These are phyloP conservation scores for Bjerkandera adusta DNA, from an alignment of 1,284 basidiomycete genomes.

Conservation along the genomic window DNA sequence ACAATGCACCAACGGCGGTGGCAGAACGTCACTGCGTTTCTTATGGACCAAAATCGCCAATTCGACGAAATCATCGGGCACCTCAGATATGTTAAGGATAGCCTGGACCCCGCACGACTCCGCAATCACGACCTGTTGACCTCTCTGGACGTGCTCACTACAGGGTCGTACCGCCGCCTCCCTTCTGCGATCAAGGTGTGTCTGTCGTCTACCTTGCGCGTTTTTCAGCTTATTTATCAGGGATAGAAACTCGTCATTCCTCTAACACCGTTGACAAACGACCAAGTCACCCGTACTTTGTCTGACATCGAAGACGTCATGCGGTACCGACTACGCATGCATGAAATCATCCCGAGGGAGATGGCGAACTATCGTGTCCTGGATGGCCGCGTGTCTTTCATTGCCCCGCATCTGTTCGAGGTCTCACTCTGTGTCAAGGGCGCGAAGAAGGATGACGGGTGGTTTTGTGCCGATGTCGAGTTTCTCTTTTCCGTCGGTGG, in stretches of 20 bases:
- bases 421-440: constrained; percentile 73
- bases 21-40: constrained; percentile 81
- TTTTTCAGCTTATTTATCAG: no score
- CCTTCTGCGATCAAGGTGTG: constrained; percentile 75
- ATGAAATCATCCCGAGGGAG: constrained; percentile 72
- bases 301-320: constrained; percentile 74
- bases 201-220: background rate
- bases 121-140: constrained; percentile 90
- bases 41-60: constrained; percentile 81
- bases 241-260: constrained; percentile 65
- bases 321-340: constrained; percentile 71
- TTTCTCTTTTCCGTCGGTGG: constrained; percentile 77
- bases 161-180: constrained; percentile 78
- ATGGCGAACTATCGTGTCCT: constrained; percentile 73
- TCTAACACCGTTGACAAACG: constrained; percentile 63
- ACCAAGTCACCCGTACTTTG: constrained; percentile 64
- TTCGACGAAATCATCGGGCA: constrained; percentile 70
- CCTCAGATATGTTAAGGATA: constrained; percentile 64
- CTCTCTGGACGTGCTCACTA: constrained; percentile 82
- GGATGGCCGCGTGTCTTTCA: constrained; percentile 78
- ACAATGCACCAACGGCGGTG: constrained; percentile 7
- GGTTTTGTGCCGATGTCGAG: constrained; percentile 80
- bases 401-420: constrained; percentile 72
- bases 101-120: constrained; percentile 69
- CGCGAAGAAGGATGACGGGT: constrained; percentile 62